phyloP scores from a whole-genome alignment of 176 grass and related monocot species.

The Microstegium vimineum region DNA sequence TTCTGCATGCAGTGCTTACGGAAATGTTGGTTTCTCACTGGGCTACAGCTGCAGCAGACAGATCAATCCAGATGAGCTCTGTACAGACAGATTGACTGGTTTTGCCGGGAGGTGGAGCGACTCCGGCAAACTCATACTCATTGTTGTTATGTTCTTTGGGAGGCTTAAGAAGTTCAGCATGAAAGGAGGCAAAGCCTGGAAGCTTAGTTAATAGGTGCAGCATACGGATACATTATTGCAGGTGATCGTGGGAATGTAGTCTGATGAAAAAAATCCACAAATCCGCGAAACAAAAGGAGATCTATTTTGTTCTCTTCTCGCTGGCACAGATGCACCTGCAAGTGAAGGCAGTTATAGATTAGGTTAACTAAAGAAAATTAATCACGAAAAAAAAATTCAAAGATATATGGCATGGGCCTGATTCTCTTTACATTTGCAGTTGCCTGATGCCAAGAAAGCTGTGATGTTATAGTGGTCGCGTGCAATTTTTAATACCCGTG shows the following conservation, averaged over 20 bases:
- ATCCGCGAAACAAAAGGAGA: too few species aligned
- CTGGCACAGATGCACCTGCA: too few species aligned
- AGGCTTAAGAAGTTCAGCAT: slow-evolving; percentile 59
- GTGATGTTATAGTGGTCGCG: too few species aligned
- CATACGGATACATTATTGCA: slow-evolving; percentile 1
- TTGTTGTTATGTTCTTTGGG: slow-evolving; percentile 56
- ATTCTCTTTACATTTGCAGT: not conserved
- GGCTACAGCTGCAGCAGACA: slow-evolving; percentile 60
- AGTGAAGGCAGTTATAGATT: not conserved
- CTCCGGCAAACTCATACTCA: slow-evolving; percentile 49
- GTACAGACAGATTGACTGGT: slow-evolving; percentile 44
- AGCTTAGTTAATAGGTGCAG: slow-evolving; percentile 44
- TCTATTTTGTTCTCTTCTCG: too few species aligned
- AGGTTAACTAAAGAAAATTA: not conserved
- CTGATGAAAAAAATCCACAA: not conserved
- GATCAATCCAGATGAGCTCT: slow-evolving; percentile 28
- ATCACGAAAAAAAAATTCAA: not conserved
- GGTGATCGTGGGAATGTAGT: too few species aligned
- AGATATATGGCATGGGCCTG: not conserved
- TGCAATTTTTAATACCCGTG: too few species aligned
- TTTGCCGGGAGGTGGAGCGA: slow-evolving; percentile 50
- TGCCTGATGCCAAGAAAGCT: too few species aligned
- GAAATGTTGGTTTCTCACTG: slow-evolving; percentile 60
- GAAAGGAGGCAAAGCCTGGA: slow-evolving; percentile 60
- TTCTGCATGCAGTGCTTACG: slow-evolving; percentile 66